Evolutionary conservation across 2,329 filamentous ascomycete genomes (phyloP), one percentile per base, ranked within the genome.

Genomic region (Aureobasidium sp.): DNA sequence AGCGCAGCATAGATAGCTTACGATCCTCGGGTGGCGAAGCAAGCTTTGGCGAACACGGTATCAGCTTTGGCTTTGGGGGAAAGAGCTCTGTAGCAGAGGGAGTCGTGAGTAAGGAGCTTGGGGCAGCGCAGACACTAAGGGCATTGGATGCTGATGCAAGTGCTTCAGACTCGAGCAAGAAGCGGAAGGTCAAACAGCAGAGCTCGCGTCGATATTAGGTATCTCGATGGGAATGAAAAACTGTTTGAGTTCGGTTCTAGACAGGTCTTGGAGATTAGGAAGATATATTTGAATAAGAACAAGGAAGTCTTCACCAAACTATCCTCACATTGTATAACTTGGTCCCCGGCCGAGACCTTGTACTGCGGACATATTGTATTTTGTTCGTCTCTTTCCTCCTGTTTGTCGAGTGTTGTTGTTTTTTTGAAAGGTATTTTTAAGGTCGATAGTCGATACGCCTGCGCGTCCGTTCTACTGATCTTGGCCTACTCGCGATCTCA

Each of bases 1-100:
- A 60, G 52, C 56, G 59, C 42, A 65, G 64, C 39, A 56, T 62
- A 36, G 64, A 65, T 14, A 65, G 64, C 34, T 34, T 62, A 11
- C 60, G 64, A 8, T 64, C 62, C 12, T 55, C 60, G 20, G 48
- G 36, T 1, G 45, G 29, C 2, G 55, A 57, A 47, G 56, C 61
- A 5, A 65, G 62, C 41, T 60, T 63, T 7, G 48, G 55, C 5
- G 48, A 61, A 37, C 49, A 52, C 15, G 60, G 56, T 7, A 63
- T 49, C 42, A 49, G 5, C 57, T 62, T 64, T 31, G 59, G 41
- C 17, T 31, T 22, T 4, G 64, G 62, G 3, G 56, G 56, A 11
- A 65, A 65, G 29, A 56, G 60, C 1, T 14, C 25, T 7, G 51
- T 52, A 12, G 64, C 58, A 1, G 64, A 64, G 31, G 62, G 62